Percentiles rank a stretch among this genome's conserved stretches.
These are phyloP conservation scores for Antitrichia curtipendula DNA, from an alignment of 225 moss, liverwort and hornwort species.

Conservation along the genomic window DNA sequence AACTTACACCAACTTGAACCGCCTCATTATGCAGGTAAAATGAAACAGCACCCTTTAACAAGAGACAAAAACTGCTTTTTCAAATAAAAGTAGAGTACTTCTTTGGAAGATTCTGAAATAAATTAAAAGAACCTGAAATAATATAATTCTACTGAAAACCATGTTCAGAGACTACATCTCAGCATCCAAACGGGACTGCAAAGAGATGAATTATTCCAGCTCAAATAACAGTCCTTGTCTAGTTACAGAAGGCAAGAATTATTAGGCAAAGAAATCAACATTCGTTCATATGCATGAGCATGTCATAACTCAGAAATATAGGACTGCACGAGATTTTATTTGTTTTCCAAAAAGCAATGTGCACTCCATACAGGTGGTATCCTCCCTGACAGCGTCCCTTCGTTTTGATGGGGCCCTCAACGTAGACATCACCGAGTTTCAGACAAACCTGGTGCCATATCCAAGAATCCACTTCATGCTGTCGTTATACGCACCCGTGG, in stretches of 20 bases:
- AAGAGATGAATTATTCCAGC: neutral
- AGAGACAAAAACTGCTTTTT: neutral
- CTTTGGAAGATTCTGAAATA: neutral
- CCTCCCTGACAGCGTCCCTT: neutral
- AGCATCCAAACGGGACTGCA: neutral
- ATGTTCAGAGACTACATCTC: neutral
- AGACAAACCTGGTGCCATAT: neutral
- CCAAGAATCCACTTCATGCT: neutral
- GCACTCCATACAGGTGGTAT: neutral
- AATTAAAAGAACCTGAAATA: neutral
- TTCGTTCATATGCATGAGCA: neutral
- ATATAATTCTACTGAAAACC: neutral
- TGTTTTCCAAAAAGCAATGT: neutral
- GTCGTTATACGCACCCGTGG: neutral
- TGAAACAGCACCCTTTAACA: neutral
- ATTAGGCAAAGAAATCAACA: neutral
- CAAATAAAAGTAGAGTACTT: neutral
- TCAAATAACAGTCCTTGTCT: neutral
- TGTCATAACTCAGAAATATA: neutral
- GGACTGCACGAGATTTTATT: neutral
- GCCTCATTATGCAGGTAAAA: neutral
- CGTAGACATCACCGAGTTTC: conserved; percentile 5
- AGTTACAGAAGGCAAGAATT: neutral
- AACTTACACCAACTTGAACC: neutral
- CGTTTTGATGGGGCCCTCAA: conserved; percentile 9